Conservation (phyloP, 129 eudicot genomes). For the Centella asiatica region DNA sequence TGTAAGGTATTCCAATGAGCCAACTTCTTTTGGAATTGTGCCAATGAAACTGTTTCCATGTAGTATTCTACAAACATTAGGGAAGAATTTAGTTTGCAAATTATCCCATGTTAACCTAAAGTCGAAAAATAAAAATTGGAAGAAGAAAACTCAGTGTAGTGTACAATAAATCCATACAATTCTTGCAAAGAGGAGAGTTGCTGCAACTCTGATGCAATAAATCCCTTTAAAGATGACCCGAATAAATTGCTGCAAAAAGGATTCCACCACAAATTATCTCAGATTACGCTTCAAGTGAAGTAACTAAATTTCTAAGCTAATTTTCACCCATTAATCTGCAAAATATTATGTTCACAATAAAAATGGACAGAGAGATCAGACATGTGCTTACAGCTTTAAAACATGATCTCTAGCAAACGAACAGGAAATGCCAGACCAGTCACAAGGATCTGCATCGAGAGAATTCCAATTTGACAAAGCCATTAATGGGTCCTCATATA, state of each 20-base stretch:
- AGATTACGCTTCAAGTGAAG: conserved; percentile 18
- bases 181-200: conserved; percentile 54
- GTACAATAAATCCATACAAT: conserved; percentile 36
- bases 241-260: conserved; percentile 67
- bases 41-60: conserved; percentile 76
- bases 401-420: conserved; percentile 53
- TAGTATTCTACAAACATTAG: conserved; percentile 41
- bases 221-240: conserved; percentile 69
- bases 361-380: not conserved
- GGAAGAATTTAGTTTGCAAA: not conserved
- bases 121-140: not conserved
- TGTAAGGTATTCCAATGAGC: conserved; percentile 53
- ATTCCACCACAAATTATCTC: conserved; percentile 8
- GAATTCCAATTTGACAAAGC: conserved; percentile 81
- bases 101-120: not conserved
- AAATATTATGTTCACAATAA: not conserved
- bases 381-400: conserved; percentile 66
- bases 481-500: conserved; percentile 75
- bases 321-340: not conserved
- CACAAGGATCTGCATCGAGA: conserved; percentile 76
- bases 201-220: conserved; percentile 61
- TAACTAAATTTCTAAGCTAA: not conserved
- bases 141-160: not conserved
- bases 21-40: conserved; percentile 80
- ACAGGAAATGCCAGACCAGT: conserved; percentile 79